Evolutionary conservation across 75 land plant genomes (phyloP).

Genomic region (Cupressus sempervirens): DNA sequence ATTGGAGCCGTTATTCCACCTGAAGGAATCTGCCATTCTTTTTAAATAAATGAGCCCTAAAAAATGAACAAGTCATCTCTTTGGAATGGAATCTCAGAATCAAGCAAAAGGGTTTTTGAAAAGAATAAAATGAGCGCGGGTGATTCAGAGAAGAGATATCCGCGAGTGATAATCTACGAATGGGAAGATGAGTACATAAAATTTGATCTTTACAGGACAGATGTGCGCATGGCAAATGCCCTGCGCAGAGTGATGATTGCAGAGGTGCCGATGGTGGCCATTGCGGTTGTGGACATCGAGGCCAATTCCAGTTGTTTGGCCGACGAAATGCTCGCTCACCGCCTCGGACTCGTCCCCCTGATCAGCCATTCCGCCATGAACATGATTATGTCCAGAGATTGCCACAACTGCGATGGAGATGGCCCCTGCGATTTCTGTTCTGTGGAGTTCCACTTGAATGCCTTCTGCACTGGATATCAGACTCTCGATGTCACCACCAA

Average conservation of each 20-base stretch:
- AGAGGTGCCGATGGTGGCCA: constrained; percentile 15
- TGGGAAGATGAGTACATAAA: constrained; percentile 8
- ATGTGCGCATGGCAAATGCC: constrained; percentile 13
- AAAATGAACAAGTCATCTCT: too few species aligned
- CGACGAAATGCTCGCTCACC: constrained; percentile 13
- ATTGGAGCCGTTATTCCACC: not conserved
- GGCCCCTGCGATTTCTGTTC: not conserved
- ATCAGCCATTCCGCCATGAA: constrained; percentile 11
- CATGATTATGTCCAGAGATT: constrained; percentile 15
- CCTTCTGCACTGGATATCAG: constrained; percentile 10
- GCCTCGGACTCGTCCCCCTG: constrained; percentile 14
- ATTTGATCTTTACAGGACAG: constrained; percentile 11
- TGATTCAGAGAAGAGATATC: constrained; percentile 9
- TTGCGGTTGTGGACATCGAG: constrained; percentile 6
- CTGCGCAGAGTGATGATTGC: constrained; percentile 16
- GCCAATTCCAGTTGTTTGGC: not conserved
- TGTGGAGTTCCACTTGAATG: constrained; percentile 5
- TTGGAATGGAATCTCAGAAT: too few species aligned
- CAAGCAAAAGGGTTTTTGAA: not conserved
- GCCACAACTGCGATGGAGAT: constrained; percentile 14
- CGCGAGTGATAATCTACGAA: constrained; percentile 11
- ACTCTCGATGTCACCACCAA: constrained; percentile 8
- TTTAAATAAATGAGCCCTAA: too few species aligned
- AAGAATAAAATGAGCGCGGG: not conserved
- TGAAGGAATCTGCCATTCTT: not conserved